These are phyloP conservation scores for Tuber umbilicatum DNA, from an alignment of 495 filamentous ascomycete species.

Conservation along the genomic window DNA sequence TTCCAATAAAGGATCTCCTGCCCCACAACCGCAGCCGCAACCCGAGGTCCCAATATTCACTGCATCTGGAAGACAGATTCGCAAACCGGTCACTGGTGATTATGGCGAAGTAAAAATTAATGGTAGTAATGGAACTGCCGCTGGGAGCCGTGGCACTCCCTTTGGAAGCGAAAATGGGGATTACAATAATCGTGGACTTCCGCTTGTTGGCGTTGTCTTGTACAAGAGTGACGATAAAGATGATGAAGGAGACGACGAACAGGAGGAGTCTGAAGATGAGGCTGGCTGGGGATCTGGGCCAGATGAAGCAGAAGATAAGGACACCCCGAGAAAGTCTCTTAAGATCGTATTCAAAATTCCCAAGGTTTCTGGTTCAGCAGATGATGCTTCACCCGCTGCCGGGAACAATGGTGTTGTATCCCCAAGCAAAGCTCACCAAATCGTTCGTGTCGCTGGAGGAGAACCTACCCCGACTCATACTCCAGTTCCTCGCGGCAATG, in stretches of 20 bases:
- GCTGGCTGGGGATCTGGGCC: slow-evolving; percentile 39
- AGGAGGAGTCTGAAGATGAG: slow-evolving; percentile 41
- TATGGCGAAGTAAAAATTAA: slow-evolving; percentile 54
- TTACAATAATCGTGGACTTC: background rate
- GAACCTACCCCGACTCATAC: background rate
- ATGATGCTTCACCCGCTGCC: background rate
- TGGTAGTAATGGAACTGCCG: slow-evolving; percentile 36
- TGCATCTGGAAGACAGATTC: slow-evolving; percentile 80
- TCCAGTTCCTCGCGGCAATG: background rate
- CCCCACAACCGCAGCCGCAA: slow-evolving; percentile 29
- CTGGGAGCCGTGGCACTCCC: slow-evolving; percentile 22
- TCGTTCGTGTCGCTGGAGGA: background rate
- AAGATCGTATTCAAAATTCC: slow-evolving; percentile 39
- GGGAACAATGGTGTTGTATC: background rate
- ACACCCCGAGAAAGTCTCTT: slow-evolving; percentile 35
- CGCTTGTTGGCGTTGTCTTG: background rate
- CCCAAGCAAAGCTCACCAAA: slow-evolving; percentile 2
- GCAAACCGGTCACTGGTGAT: slow-evolving; percentile 55
- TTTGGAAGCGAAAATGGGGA: slow-evolving; percentile 32
- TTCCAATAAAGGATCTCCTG: slow-evolving; percentile 63
- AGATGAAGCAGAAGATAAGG: slow-evolving; percentile 34
- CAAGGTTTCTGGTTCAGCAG: slow-evolving; percentile 3
- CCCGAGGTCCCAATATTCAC: slow-evolving; percentile 71
- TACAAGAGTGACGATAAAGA: slow-evolving; percentile 5
- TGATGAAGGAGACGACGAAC: slow-evolving; percentile 52